A percentile compares a stretch with the other conserved stretches of the same genome.
These are phyloP conservation scores for Scutellaria minor DNA, from an alignment of 257 asterid species.

Conservation along the genomic window DNA sequence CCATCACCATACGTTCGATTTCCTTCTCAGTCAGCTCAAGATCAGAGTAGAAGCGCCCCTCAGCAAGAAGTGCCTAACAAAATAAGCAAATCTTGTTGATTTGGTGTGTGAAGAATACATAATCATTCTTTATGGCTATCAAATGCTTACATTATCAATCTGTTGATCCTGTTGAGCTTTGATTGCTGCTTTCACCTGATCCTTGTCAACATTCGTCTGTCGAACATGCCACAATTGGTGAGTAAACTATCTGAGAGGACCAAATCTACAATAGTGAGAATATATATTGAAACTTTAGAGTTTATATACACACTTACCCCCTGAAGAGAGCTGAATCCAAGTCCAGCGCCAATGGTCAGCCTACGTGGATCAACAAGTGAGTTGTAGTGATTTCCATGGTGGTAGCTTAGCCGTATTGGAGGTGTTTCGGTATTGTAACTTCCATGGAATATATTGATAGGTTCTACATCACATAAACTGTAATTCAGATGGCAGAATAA, in stretches of 20 bases:
- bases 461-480: constrained; percentile 56
- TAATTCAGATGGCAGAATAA: constrained; percentile 28
- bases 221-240: constrained; percentile 26
- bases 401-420: constrained; percentile 91
- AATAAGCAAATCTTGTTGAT: constrained; percentile 24
- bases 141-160: constrained; percentile 72
- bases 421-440: constrained; percentile 88
- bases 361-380: constrained; percentile 96
- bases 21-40: constrained; percentile 97
- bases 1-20: constrained; percentile 97
- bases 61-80: constrained; percentile 90
- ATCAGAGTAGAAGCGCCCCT: constrained; percentile 96
- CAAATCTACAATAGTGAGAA: neutral
- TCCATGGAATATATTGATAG: constrained; percentile 93
- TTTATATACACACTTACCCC: constrained; percentile 63
- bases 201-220: constrained; percentile 74
- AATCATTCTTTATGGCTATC: constrained; percentile 3
- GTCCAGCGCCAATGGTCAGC: constrained; percentile 84
- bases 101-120: constrained; percentile 1
- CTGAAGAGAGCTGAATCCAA: constrained; percentile 85
- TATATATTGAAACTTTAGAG: neutral
- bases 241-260: constrained; percentile 8
- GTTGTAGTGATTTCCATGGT: constrained; percentile 95
- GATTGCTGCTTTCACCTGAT: constrained; percentile 96
- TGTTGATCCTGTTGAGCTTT: constrained; percentile 99